Evolutionary conservation across 2,329 filamentous ascomycete genomes (phyloP), one percentile per base, ranked within the genome.

Genomic region (Phaeomoniella chlamydospora): DNA sequence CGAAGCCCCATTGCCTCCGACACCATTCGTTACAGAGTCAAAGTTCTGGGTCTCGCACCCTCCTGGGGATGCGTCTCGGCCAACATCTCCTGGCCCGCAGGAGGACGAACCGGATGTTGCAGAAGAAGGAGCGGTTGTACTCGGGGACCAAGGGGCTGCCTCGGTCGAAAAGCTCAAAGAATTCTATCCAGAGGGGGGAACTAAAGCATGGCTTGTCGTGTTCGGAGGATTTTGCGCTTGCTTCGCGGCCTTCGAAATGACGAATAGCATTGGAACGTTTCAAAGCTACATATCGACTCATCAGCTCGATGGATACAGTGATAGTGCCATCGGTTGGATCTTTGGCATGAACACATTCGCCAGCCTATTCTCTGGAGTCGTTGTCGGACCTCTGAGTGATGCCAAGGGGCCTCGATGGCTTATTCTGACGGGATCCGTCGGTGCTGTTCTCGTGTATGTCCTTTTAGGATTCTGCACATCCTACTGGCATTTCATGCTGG

Each of bases 401-500:
- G 33, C 10, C n/a, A 14, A 37, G 15, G 15, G 31, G 15, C 16
- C 35, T 6, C 30, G 18, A 2, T 13, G 12, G 5, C 35, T 38
- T 0, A 49, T 77, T 2, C 19, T 72, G 1, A 48, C 50, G 10
- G 73, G 73, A 12, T 65, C 61, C 0, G 52, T 75, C 36, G 48
- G 74, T 19, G 68, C 76, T 37, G 65, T 78, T 12, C 68, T 78
- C 37, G 68, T 70, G 2, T 47, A 79, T 4, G 77, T 80, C 70
- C 76, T 78, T 72, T 62, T 70, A 0, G 68, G 62, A 5, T 51
- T 79, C 39, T 74, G 61, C 36, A 67, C 56, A 0, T 45, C 68
- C 37, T 72, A 70, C 48, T 72, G 65, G 42, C 68, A 72, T 26
- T 65, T 71, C 45, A 50, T 72, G 19, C 49, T 56, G 1, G 48